Conservation (phyloP, 2,329 filamentous ascomycete species). For the Penicillium hesseltinei region DNA sequence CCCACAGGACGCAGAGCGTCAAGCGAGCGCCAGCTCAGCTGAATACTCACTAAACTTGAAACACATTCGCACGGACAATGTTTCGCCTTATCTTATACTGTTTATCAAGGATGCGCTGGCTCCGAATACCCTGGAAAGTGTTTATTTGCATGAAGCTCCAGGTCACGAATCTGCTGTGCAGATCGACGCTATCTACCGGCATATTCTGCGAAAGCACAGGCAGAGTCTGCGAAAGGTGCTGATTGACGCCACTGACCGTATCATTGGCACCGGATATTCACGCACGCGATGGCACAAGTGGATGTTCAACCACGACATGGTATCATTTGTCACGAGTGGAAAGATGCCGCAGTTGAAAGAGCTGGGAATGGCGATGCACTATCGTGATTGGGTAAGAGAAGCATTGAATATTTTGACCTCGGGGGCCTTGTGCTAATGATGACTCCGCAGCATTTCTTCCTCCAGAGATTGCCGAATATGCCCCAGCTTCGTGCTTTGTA, state of each 20-base stretch:
- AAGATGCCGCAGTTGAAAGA: conserved; percentile 71
- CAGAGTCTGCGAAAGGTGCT: conserved; percentile 69
- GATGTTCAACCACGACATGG: conserved; percentile 67
- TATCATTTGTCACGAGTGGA: conserved; percentile 73
- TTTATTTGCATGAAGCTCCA: conserved; percentile 71
- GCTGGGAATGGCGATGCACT: conserved; percentile 69
- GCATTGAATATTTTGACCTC: background rate
- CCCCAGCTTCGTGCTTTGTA: conserved; percentile 69
- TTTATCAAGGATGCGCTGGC: conserved; percentile 76
- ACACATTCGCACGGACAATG: conserved; percentile 71
- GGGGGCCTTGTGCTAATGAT: conserved; percentile 17
- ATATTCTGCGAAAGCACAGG: conserved; percentile 68
- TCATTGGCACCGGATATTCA: conserved; percentile 36
- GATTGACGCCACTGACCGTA: conserved; percentile 66
- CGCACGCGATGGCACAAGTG: conserved; percentile 63
- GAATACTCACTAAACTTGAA: conserved; percentile 67
- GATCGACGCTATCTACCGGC: conserved; percentile 69
- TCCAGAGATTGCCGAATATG: conserved; percentile 70
- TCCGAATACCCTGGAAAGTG: conserved; percentile 74
- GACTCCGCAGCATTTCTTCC: conserved; percentile 67
- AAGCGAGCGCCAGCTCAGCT: conserved; percentile 6
- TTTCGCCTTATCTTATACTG: conserved; percentile 65
- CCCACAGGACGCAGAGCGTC: conserved; percentile 7
- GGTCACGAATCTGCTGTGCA: conserved; percentile 58
- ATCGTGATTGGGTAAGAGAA: conserved; percentile 70